Percentiles rank a stretch among this genome's conserved stretches.
These are phyloP conservation scores for Nakazawaea pomicola DNA, from an alignment of 805 yeast species.

Conservation along the genomic window DNA sequence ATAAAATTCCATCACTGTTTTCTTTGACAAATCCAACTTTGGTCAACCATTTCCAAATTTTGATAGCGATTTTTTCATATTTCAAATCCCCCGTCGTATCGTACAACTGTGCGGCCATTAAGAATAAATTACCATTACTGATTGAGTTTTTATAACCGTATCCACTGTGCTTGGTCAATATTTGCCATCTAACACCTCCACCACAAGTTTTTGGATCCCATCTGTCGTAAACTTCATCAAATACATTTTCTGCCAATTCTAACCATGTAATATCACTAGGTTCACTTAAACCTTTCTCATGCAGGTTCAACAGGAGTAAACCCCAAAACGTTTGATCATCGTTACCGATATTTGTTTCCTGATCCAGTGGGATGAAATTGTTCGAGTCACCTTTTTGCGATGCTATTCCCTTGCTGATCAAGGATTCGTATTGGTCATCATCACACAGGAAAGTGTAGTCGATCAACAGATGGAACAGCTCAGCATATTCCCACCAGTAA, in stretches of 20 bases:
- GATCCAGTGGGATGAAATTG: slow-evolving; percentile 58
- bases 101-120: slow-evolving; percentile 58
- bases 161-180: slow-evolving; percentile 54
- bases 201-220: slow-evolving; percentile 54
- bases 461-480: slow-evolving; percentile 43
- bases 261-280: slow-evolving; percentile 46
- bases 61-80: slow-evolving; percentile 46
- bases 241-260: slow-evolving; percentile 51
- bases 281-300: slow-evolving; percentile 50
- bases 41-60: slow-evolving; percentile 53
- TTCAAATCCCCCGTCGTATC: slow-evolving; percentile 48
- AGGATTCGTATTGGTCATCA: slow-evolving; percentile 26
- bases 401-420: slow-evolving; percentile 34
- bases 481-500: slow-evolving; percentile 53
- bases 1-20: slow-evolving; percentile 23
- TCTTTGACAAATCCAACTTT: slow-evolving; percentile 21
- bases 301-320: slow-evolving; percentile 55
- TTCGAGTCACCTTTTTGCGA: slow-evolving; percentile 38
- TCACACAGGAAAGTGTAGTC: slow-evolving; percentile 35
- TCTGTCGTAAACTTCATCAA: slow-evolving; percentile 49
- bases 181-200: slow-evolving; percentile 73
- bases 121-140: slow-evolving; percentile 61
- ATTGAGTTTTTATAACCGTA: slow-evolving; percentile 60
- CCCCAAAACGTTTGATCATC: slow-evolving; percentile 76
- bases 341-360: slow-evolving; percentile 64